These are phyloP conservation scores for Cladosporium halotolerans DNA, from an alignment of 2,329 filamentous ascomycete species.

Conservation along the genomic window DNA sequence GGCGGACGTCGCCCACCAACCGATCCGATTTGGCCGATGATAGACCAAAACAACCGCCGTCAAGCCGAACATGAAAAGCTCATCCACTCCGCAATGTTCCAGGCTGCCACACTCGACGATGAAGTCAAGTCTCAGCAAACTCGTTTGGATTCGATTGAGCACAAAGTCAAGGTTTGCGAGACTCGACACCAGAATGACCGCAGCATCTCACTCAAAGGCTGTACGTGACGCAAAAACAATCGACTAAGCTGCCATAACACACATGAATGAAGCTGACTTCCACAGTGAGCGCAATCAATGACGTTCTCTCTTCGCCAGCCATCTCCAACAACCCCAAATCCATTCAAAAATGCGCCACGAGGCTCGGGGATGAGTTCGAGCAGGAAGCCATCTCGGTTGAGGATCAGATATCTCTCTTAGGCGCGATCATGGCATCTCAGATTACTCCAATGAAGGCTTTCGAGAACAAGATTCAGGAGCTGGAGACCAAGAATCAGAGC, in stretches of 20 bases:
- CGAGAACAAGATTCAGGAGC: too few relatives aligned
- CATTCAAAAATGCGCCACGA: background rate
- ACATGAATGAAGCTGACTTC: background rate
- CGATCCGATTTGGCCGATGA: too few relatives aligned
- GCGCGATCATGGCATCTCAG: background rate
- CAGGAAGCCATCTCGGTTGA: constrained; percentile 1
- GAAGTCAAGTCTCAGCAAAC: background rate
- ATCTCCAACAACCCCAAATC: background rate
- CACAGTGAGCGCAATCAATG: background rate
- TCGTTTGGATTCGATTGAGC: background rate
- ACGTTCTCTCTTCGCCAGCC: background rate
- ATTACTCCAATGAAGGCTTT: background rate
- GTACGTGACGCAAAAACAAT: background rate
- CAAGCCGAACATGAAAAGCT: constrained; percentile 23
- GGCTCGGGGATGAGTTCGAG: constrained; percentile 2
- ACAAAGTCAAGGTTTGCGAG: background rate
- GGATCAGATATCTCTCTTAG: constrained; percentile 3
- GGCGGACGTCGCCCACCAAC: too few relatives aligned
- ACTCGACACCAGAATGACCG: constrained; percentile 1
- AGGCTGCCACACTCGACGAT: constrained; percentile 14
- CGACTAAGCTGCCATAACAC: background rate
- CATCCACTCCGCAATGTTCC: constrained; percentile 22
- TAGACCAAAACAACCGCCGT: constrained; percentile 6
- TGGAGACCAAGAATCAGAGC: background rate
- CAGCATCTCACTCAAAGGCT: background rate